A percentile compares a stretch with the other conserved stretches of the same genome.
These are phyloP conservation scores for Neurospora tetrasperma DNA, from an alignment of 495 filamentous ascomycete species.

Conservation along the genomic window DNA sequence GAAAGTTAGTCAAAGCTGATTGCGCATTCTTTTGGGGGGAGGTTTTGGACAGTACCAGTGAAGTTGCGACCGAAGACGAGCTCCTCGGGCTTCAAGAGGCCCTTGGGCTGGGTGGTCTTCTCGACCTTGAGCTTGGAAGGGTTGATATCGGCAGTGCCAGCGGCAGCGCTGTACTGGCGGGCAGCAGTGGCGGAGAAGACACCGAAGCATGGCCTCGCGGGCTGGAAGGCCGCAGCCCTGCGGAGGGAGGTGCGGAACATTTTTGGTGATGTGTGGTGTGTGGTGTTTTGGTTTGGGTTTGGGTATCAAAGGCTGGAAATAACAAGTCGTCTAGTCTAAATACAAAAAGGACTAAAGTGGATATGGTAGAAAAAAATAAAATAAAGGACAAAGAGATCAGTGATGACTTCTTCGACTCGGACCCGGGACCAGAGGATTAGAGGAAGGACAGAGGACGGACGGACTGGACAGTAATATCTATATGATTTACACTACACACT, in stretches of 20 bases:
- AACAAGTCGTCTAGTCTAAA: not conserved
- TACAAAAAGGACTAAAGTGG: not conserved
- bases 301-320: not conserved
- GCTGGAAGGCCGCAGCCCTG: conserved; percentile 13
- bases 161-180: conserved; percentile 50
- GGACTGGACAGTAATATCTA: not conserved
- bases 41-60: conserved; percentile 48
- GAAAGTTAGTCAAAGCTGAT: not conserved
- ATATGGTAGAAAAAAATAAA: not conserved
- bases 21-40: not conserved
- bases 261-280: not conserved
- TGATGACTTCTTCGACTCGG: not conserved
- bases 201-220: conserved; percentile 9
- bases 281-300: not conserved
- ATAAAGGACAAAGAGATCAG: not conserved
- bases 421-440: not conserved
- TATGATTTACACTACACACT: no score
- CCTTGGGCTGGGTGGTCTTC: conserved; percentile 66
- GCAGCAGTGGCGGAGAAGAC: conserved; percentile 9
- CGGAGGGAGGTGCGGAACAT: conserved; percentile 9
- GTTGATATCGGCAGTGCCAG: conserved; percentile 56
- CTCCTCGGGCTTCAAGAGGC: conserved; percentile 58
- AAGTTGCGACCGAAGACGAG: conserved; percentile 83
- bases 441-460: not conserved
- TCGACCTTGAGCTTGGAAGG: conserved; percentile 62